A percentile compares a stretch with the other conserved stretches of the same genome.
phyloP scores from a whole-genome alignment of 2,329 filamentous ascomycete species.

The Calonectria hawksworthii region DNA sequence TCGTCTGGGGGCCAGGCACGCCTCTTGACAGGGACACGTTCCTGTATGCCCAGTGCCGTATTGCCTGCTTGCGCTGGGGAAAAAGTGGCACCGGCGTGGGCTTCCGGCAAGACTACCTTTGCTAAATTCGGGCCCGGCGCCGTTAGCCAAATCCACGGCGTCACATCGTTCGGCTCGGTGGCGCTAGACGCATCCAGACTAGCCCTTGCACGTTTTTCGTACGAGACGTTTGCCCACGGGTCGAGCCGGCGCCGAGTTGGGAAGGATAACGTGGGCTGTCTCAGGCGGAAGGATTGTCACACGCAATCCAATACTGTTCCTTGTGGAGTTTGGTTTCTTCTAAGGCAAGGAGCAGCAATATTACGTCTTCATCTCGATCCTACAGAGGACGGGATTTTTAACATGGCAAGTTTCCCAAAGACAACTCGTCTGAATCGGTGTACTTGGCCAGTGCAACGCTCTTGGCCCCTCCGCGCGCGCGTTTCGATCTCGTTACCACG shows the following conservation, averaged over 20 bases:
- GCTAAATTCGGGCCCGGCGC: neutral
- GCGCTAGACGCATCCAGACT: neutral
- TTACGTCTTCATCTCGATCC: neutral
- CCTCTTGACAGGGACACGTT: neutral
- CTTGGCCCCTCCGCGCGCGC: neutral
- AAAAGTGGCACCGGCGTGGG: neutral
- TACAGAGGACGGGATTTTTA: neutral
- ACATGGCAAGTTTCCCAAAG: neutral
- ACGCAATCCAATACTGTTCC: neutral
- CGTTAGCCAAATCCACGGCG: conserved; percentile 4
- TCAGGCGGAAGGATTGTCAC: neutral
- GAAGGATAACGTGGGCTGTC: neutral
- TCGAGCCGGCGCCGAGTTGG: conserved; percentile 1
- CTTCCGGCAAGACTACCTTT: neutral
- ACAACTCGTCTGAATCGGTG: neutral
- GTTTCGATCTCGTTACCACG: neutral
- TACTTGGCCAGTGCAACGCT: neutral
- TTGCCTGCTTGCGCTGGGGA: neutral
- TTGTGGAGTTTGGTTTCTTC: neutral
- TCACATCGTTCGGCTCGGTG: conserved; percentile 5
- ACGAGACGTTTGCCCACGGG: conserved; percentile 2
- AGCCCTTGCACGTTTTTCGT: neutral
- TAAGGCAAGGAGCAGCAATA: neutral
- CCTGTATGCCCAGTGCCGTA: neutral
- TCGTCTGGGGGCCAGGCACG: neutral